Percentiles rank a stretch among this genome's conserved stretches.
Conservation (phyloP, 805 yeast genomes). For the Lachancea sp. region DNA sequence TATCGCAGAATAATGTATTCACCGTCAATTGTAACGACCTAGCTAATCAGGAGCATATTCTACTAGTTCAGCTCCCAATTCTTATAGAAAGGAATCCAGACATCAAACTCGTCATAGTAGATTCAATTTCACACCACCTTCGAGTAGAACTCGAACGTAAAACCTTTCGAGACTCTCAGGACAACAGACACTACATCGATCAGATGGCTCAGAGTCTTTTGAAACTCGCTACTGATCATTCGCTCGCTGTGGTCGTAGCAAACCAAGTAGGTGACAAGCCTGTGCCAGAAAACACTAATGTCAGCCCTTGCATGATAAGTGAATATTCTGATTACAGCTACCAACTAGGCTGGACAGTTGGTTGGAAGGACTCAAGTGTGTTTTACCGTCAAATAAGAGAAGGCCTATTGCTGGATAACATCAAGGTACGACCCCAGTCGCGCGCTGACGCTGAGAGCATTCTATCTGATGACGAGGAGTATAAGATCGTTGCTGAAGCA, state of each 20-base stretch:
- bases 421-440: background rate
- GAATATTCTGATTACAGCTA: conserved; percentile 42
- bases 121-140: conserved; percentile 78
- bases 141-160: conserved; percentile 50
- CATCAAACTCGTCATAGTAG: conserved; percentile 60
- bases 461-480: conserved; percentile 30
- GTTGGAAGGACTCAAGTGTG: conserved; percentile 56
- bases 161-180: conserved; percentile 33
- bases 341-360: conserved; percentile 67
- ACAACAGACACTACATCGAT: conserved; percentile 39
- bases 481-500: conserved; percentile 13
- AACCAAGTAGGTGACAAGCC: conserved; percentile 73
- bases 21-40: conserved; percentile 59
- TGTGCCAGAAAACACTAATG: conserved; percentile 12
- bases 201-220: conserved; percentile 44
- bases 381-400: conserved; percentile 23
- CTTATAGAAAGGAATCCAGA: conserved; percentile 36
- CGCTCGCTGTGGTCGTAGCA: conserved; percentile 60
- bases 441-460: conserved; percentile 12
- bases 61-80: conserved; percentile 62
- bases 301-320: conserved; percentile 10
- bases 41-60: conserved; percentile 67
- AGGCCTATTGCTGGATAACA: conserved; percentile 1
- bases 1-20: conserved; percentile 38
- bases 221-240: conserved; percentile 39